These are phyloP conservation scores for Torrubiellomyces zombiae DNA, from an alignment of 2,329 filamentous ascomycete genomes.

Conservation along the genomic window DNA sequence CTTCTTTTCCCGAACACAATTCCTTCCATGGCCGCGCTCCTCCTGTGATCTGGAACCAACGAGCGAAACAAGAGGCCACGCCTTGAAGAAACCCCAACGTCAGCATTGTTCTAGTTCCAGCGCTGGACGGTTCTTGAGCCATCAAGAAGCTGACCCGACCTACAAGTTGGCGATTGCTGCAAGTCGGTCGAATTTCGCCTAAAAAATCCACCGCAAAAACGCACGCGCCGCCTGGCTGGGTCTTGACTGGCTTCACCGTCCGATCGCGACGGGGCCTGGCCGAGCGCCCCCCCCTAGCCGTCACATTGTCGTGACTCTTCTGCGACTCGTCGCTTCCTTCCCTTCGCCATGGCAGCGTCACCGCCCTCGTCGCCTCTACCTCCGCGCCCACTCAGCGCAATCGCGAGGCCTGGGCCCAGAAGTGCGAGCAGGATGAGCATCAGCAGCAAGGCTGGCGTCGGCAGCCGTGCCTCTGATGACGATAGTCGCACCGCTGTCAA, in stretches of 20 bases:
- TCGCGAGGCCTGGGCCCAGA: slow-evolving; percentile 55
- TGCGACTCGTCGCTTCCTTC: slow-evolving; percentile 1
- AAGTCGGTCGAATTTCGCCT: slow-evolving; percentile 2
- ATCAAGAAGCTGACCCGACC: no score
- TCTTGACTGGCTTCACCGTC: slow-evolving; percentile 2
- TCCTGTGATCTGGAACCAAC: no score
- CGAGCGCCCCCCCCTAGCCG: slow-evolving; percentile 1
- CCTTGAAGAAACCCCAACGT: no score
- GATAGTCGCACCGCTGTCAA: slow-evolving; percentile 82
- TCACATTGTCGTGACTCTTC: not conserved
- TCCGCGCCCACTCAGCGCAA: slow-evolving; percentile 63
- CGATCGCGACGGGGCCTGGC: slow-evolving; percentile 2
- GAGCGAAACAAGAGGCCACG: no score
- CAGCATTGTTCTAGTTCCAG: no score
- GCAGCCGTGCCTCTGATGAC: slow-evolving; percentile 76
- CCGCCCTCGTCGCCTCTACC: slow-evolving; percentile 50
- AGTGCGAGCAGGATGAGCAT: slow-evolving; percentile 79
- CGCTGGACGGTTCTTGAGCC: no score
- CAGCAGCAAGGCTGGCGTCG: slow-evolving; percentile 58
- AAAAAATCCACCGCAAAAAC: slow-evolving; percentile 1
- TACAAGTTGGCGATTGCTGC: slow-evolving; percentile 1
- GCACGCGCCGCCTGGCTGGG: slow-evolving; percentile 4
- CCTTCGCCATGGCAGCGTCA: slow-evolving; percentile 44
- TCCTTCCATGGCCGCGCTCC: no score
- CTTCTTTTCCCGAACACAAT: no score